phyloP scores from a whole-genome alignment of 2,329 filamentous ascomycete genomes.

The Colletotrichum salicis region DNA sequence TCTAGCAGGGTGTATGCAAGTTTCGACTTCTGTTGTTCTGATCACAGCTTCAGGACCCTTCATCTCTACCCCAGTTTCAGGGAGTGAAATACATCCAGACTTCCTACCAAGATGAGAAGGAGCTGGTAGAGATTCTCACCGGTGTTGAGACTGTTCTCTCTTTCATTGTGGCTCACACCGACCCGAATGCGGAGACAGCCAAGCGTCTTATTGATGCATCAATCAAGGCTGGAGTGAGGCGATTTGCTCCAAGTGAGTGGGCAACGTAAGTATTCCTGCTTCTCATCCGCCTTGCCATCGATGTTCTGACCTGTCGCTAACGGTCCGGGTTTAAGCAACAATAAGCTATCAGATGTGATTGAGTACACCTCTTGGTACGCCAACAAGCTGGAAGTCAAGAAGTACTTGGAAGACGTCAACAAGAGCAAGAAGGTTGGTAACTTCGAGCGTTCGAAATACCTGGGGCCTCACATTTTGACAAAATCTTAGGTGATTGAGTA shows the following conservation, averaged over 20 bases:
- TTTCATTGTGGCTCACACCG: slow-evolving; percentile 54
- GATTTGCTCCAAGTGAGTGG: slow-evolving; percentile 72
- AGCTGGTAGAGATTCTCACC: slow-evolving; percentile 50
- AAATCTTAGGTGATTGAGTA: slow-evolving; percentile 55
- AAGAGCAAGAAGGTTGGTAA: slow-evolving; percentile 47
- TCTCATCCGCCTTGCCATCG: too few relatives aligned
- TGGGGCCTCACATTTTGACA: not conserved
- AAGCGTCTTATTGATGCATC: slow-evolving; percentile 68
- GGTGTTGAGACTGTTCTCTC: slow-evolving; percentile 64
- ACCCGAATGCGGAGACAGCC: slow-evolving; percentile 54
- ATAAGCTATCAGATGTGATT: not conserved
- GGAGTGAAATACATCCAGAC: slow-evolving; percentile 53
- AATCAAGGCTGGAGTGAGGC: slow-evolving; percentile 66
- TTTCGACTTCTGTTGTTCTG: not conserved
- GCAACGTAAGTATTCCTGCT: slow-evolving; percentile 45
- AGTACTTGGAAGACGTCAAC: slow-evolving; percentile 55
- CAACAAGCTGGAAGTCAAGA: slow-evolving; percentile 52
- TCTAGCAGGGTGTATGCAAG: not conserved
- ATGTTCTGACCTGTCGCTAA: not conserved
- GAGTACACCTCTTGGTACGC: slow-evolving; percentile 45
- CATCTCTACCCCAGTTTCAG: slow-evolving; percentile 30
- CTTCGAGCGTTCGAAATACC: not conserved
- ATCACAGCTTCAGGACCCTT: slow-evolving; percentile 32
- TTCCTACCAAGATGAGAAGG: slow-evolving; percentile 54
- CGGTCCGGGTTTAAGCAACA: not conserved